phyloP scores from a whole-genome alignment of 306 rosid genomes.

The Mimosa bimucronata region DNA sequence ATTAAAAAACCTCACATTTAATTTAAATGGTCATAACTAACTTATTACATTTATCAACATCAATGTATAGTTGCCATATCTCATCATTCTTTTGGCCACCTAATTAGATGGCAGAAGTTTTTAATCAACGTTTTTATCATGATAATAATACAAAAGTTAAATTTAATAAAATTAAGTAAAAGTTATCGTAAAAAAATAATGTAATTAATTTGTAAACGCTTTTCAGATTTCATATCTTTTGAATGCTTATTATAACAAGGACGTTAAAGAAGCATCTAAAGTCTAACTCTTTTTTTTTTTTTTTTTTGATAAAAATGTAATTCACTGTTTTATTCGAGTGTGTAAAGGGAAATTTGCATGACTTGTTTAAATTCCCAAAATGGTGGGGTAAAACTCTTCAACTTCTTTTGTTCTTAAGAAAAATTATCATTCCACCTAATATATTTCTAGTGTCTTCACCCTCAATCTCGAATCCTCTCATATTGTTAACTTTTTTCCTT shows the following conservation, averaged over 20 bases:
- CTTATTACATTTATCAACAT: not conserved
- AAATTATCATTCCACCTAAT: no score
- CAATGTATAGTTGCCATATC: not conserved
- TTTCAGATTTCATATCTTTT: not conserved
- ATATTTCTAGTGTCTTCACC: no score
- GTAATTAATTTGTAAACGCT: not conserved
- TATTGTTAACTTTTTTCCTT: not conserved
- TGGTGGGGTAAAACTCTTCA: not conserved
- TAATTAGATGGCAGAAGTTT: not conserved
- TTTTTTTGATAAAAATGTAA: no score
- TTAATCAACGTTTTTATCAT: not conserved
- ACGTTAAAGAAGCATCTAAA: not conserved
- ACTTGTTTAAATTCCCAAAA: no score
- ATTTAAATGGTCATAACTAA: not conserved
- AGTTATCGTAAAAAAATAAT: no score
- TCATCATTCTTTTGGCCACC: not conserved
- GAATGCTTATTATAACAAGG: not conserved
- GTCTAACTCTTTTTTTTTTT: no score
- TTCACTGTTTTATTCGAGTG: not conserved
- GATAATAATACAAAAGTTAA: no score
- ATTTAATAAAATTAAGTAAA: no score
- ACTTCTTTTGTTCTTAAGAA: not conserved
- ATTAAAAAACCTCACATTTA: not conserved
- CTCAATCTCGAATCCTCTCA: no score
- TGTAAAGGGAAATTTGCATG: not conserved